Conservation (phyloP, 1,284 basidiomycete species). For the Apiotrichum laibachii region DNA sequence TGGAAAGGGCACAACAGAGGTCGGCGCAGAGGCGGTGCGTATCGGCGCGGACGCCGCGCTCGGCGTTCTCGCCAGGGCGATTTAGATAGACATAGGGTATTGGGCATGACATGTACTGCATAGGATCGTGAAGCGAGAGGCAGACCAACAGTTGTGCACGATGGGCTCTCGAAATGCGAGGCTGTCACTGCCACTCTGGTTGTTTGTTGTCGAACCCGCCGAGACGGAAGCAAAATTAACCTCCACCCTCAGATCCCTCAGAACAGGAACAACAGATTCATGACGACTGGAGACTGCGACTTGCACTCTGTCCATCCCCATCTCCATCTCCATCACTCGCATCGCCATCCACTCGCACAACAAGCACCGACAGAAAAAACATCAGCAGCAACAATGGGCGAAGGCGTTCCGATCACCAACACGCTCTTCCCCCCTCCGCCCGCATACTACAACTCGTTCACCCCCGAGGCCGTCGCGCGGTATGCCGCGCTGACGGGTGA, state of each 20-base stretch:
- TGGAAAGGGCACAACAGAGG: conserved; percentile 50
- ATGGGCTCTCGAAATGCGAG: too few species aligned
- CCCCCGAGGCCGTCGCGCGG: conserved; percentile 26
- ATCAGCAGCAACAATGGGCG: conserved; percentile 12
- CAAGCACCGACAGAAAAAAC: neutral
- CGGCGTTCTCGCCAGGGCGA: conserved; percentile 58
- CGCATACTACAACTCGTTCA: conserved; percentile 39
- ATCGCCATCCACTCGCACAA: neutral
- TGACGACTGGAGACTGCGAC: too few species aligned
- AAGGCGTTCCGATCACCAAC: conserved; percentile 40
- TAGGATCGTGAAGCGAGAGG: neutral
- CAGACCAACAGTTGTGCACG: neutral
- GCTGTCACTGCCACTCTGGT: too few species aligned
- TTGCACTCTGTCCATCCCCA: too few species aligned
- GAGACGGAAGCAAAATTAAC: too few species aligned
- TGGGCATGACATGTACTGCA: neutral
- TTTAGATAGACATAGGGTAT: conserved; percentile 13
- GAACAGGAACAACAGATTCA: too few species aligned
- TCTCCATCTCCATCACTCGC: neutral
- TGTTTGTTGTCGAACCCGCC: too few species aligned
- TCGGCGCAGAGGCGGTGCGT: conserved; percentile 55
- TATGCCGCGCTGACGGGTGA: conserved; percentile 19
- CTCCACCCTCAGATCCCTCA: too few species aligned
- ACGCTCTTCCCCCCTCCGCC: conserved; percentile 49
- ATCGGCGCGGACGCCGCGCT: conserved; percentile 66